Evolutionary conservation across 495 filamentous ascomycete genomes (phyloP), one percentile per base, ranked within the genome.

Genomic region (Pseudomonodictys pantanalensis): DNA sequence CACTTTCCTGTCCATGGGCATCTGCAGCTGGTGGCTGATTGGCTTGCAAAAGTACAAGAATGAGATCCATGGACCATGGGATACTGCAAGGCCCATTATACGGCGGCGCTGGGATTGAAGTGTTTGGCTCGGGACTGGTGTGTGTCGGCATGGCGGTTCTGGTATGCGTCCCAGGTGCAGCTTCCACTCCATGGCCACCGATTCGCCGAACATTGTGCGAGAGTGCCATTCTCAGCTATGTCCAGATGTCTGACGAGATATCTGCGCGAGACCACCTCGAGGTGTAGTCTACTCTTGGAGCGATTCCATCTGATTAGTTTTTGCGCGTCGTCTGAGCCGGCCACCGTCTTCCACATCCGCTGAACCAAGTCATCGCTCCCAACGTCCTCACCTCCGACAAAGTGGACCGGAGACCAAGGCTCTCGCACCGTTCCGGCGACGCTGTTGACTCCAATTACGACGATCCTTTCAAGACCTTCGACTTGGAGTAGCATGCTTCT

Each of bases 31-130:
- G 92, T 97, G 95, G 95, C 75, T 98, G 56, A 97, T 98, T 69
- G 88, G 89, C 44, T 73, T 98, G 71, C 93, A 98, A 74, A 92
- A 92, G 76, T 98, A 97, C 73, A 98, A 98, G 80, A 97, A 97
- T 74, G 93, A 97, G 71, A 97, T 98, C 55, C 89, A 90, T 68
- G 93, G 93, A 28, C 93, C 93, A 2, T 98, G 93, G 93, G 93
- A 98, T 78, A 91, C 95, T 17, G 93, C 93, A 2, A 78, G 92
- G 67, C 93, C 93, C 6, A 86, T 97, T 29, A 80, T 85, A 52
- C 72, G 82, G 57, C 72, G 80, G 54, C 75, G 75, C 52, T 85
- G 82, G 81, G 81, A 84, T 62, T 83, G 67, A 79, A 15, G 9
- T 17, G 44, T 43, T 56, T 62, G 24, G 45, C 43, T 0, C 30